Evolutionary conservation across 106 monocot species (phyloP), one percentile per base, ranked within the genome.

Genomic region (Posidonia australis): DNA sequence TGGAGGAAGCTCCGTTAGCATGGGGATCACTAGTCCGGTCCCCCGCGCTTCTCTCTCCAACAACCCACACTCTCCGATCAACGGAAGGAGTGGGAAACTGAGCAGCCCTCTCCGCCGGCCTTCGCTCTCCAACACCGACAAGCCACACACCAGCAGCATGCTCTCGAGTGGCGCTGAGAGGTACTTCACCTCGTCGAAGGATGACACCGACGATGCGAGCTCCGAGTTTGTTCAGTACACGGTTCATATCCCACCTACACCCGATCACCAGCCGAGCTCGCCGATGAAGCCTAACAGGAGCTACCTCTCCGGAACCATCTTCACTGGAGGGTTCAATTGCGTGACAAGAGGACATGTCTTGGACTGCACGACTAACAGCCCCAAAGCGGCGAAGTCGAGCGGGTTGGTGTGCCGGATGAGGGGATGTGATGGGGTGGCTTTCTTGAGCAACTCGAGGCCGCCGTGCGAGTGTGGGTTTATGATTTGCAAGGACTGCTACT

Each of bases 171-270:
- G 70, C 27, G 71, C 66, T 12, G 69, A 68, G 21, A 61, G 81
- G 65, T 86, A 80, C 78, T 56, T 60, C 64, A 53, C 78, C 41
- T 43, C 73, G 36, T 65, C 67, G 12, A 73, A 70, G 14, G 74
- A 59, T 16, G 72, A 64, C 24, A 29, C 23, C 60, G 44, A 57
- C 23, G 79, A 77, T 31, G 65, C 20, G 20, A 46, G 68, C 49
- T 62, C 80, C 6, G 82, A 77, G 23, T 86, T 83, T 67, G 72
- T 86, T 49, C 83, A 74, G 60, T 92, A 92, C 81, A 92, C 91
- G 1, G 87, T 92, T 45, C 91, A 92, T 58, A 92, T 92, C 51
- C 91, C 91, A 3, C 81, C 83, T 13, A 92, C 91, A 1, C 91
- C 91, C 0, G 87, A 92, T 29, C 76, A 58, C 65, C 73, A 25